These are phyloP conservation scores for Flaveria ramosissima DNA, from an alignment of 129 eudicot genomes.

Conservation along the genomic window DNA sequence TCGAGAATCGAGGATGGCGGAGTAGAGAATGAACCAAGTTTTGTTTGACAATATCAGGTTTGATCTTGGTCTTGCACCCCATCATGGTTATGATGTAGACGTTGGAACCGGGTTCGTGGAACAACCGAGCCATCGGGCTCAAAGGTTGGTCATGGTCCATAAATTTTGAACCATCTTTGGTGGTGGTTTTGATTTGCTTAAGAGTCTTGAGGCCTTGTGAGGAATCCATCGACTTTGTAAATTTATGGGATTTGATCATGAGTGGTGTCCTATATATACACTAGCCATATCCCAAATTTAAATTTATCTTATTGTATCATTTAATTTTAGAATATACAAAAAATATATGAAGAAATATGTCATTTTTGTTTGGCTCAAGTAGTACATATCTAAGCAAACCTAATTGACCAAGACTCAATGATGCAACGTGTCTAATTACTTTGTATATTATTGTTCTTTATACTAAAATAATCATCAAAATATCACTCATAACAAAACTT, in stretches of 20 bases:
- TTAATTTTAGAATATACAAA: conserved; percentile 1
- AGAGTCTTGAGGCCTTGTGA: conserved; percentile 25
- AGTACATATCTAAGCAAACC: conserved; percentile 1
- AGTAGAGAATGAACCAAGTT: conserved; percentile 36
- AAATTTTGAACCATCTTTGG: conserved; percentile 20
- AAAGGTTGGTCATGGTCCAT: conserved; percentile 35
- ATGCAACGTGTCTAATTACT: too few species aligned
- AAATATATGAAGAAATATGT: not conserved
- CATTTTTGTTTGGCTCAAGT: not conserved
- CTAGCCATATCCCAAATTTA: conserved; percentile 14
- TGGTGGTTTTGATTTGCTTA: conserved; percentile 34
- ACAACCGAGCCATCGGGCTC: conserved; percentile 49
- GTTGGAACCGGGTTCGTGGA: conserved; percentile 52
- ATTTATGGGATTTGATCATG: conserved; percentile 4
- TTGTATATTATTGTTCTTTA: too few species aligned
- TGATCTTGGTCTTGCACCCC: conserved; percentile 43
- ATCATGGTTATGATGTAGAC: conserved; percentile 42
- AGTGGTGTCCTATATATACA: conserved; percentile 26
- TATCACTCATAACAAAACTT: too few species aligned
- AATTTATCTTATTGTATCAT: conserved; percentile 14
- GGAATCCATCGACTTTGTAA: conserved; percentile 22
- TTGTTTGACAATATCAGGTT: conserved; percentile 40
- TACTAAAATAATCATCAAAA: too few species aligned
- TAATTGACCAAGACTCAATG: not conserved
- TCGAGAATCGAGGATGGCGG: conserved; percentile 52